phyloP scores from a whole-genome alignment of 176 grass and related monocot species.

The Carex scoparia region DNA sequence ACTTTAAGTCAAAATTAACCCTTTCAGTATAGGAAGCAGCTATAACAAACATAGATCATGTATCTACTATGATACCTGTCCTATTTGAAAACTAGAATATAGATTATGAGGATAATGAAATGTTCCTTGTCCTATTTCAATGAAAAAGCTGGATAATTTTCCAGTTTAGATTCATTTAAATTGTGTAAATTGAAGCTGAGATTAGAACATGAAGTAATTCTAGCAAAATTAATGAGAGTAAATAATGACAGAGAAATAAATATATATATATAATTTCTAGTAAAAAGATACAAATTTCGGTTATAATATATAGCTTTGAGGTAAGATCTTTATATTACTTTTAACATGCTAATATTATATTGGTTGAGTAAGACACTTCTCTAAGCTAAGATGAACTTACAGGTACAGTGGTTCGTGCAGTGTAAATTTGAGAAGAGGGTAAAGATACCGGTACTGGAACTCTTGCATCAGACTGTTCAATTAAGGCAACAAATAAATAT shows the following conservation, averaged over 20 bases:
- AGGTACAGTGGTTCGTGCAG: neutral
- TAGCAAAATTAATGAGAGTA: neutral
- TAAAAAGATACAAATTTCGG: neutral
- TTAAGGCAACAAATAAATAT: neutral
- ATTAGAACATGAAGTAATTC: neutral
- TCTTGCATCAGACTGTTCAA: constrained; percentile 24
- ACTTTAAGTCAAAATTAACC: neutral
- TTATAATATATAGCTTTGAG: neutral
- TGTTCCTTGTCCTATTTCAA: neutral
- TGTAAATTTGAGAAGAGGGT: constrained; percentile 6
- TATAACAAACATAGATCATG: no score
- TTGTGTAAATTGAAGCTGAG: neutral
- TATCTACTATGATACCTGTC: no score
- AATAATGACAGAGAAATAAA: neutral
- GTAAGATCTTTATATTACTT: neutral
- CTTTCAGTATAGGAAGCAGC: neutral
- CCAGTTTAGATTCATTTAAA: neutral
- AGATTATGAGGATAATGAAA: neutral
- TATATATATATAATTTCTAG: neutral
- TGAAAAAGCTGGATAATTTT: neutral
- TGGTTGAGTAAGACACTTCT: neutral
- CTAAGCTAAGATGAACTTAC: constrained; percentile 21
- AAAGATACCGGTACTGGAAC: constrained; percentile 11
- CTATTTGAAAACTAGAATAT: neutral
- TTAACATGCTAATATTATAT: neutral